Evolutionary conservation across 148 eudicot species (phyloP).

Genomic region (Camellia sinensis): DNA sequence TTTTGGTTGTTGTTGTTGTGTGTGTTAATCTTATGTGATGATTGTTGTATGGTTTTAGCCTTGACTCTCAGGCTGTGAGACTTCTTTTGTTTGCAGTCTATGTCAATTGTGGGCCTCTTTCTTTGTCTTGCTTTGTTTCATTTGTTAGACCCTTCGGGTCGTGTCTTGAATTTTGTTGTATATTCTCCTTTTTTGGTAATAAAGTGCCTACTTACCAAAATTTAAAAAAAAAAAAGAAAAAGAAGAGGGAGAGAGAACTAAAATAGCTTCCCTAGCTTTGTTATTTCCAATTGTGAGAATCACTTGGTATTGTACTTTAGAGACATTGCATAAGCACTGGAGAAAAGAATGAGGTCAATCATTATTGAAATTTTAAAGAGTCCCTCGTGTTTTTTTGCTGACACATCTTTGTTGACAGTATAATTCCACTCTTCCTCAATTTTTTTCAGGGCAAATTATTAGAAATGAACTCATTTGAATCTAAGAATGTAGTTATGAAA

Average conservation of each 20-base stretch:
- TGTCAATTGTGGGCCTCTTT: too few species aligned
- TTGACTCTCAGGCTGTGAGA: too few species aligned
- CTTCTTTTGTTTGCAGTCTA: too few species aligned
- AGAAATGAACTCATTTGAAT: neutral
- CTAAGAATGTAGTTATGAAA: neutral
- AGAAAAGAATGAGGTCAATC: neutral
- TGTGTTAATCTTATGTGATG: too few species aligned
- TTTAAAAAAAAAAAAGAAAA: too few species aligned
- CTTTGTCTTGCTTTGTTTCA: too few species aligned
- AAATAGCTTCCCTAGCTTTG: neutral
- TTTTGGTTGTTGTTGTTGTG: too few species aligned
- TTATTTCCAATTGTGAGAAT: neutral
- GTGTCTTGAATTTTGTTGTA: too few species aligned
- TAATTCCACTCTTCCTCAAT: neutral
- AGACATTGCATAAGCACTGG: neutral
- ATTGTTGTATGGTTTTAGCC: too few species aligned
- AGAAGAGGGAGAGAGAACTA: neutral
- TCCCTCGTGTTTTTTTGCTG: neutral
- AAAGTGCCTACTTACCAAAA: neutral
- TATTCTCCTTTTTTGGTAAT: neutral
- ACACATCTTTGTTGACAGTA: neutral
- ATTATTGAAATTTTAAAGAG: neutral
- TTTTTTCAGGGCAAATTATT: neutral
- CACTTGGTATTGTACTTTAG: neutral
- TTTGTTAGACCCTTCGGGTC: too few species aligned